Evolutionary conservation across 2,329 filamentous ascomycete species (phyloP).

Genomic region (Sclerotinia nivalis): DNA sequence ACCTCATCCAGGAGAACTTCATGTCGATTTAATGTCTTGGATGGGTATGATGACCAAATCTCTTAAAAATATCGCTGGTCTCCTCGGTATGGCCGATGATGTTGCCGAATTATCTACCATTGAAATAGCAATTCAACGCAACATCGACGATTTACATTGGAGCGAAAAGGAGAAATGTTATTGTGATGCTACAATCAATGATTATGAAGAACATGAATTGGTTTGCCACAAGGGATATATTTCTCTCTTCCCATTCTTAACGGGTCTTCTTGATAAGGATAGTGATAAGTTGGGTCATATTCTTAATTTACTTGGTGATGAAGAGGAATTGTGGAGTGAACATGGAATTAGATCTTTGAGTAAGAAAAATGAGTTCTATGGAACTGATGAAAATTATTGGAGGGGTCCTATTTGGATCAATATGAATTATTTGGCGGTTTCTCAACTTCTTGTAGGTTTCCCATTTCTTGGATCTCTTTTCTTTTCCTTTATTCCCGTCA

Average conservation of each 20-base stretch:
- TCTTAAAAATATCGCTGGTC: constrained; percentile 75
- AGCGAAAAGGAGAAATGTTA: constrained; percentile 76
- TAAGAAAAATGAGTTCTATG: constrained; percentile 78
- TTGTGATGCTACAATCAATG: constrained; percentile 94
- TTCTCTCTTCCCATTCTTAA: constrained; percentile 87
- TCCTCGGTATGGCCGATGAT: constrained; percentile 76
- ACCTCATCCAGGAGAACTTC: constrained; percentile 91
- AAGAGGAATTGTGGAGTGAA: constrained; percentile 85
- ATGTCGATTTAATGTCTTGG: constrained; percentile 94
- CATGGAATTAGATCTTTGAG: constrained; percentile 89
- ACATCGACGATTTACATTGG: constrained; percentile 95
- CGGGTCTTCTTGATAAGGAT: constrained; percentile 73
- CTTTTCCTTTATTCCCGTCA: not conserved
- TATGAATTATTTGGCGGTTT: constrained; percentile 87
- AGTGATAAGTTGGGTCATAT: constrained; percentile 73
- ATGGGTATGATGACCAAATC: constrained; percentile 93
- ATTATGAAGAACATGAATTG: constrained; percentile 84
- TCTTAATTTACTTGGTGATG: constrained; percentile 75
- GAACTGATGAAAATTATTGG: constrained; percentile 96
- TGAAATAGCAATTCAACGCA: constrained; percentile 75
- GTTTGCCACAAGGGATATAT: constrained; percentile 98
- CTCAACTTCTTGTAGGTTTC: constrained; percentile 71
- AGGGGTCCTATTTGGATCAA: constrained; percentile 92
- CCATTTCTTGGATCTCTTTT: constrained; percentile 2
- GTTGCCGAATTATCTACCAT: constrained; percentile 69